Evolutionary conservation across 768 basidiomycete genomes (phyloP).

Genomic region (Auricularia sp.): DNA sequence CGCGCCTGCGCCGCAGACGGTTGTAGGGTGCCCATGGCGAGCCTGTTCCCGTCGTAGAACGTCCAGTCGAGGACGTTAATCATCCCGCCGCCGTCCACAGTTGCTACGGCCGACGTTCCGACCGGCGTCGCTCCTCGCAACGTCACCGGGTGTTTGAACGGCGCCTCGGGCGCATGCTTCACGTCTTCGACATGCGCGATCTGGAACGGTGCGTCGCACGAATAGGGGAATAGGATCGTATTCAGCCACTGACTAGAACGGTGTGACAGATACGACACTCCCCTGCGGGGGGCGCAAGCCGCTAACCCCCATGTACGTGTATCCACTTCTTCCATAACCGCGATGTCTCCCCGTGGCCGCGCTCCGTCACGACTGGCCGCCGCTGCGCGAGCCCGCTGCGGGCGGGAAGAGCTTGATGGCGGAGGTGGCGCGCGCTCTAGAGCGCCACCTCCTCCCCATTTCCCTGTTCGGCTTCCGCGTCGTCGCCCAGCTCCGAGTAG

Average conservation of each 20-base stretch:
- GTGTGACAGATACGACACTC: not conserved
- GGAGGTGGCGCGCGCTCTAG: not conserved
- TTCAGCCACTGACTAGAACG: not conserved
- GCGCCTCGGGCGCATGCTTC: not conserved
- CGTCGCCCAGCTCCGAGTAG: not conserved
- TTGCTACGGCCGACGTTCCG: too few species aligned
- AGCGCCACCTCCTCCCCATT: not conserved
- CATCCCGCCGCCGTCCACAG: too few species aligned
- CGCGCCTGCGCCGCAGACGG: too few species aligned
- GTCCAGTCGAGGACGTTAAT: too few species aligned
- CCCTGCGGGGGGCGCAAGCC: not conserved
- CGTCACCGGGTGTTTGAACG: too few species aligned
- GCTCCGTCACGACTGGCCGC: not conserved
- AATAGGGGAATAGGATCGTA: not conserved
- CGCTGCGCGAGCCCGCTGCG: too few species aligned
- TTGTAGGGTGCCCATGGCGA: too few species aligned
- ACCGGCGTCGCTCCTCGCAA: too few species aligned
- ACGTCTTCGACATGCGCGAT: not conserved
- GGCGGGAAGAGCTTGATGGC: too few species aligned
- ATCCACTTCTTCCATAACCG: not conserved
- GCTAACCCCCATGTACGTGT: not conserved
- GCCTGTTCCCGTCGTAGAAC: too few species aligned
- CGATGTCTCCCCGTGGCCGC: not conserved
- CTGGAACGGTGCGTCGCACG: not conserved
- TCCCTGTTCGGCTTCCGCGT: not conserved